These are phyloP conservation scores for Suillus sp. DNA, from an alignment of 768 basidiomycete genomes.

Conservation along the genomic window DNA sequence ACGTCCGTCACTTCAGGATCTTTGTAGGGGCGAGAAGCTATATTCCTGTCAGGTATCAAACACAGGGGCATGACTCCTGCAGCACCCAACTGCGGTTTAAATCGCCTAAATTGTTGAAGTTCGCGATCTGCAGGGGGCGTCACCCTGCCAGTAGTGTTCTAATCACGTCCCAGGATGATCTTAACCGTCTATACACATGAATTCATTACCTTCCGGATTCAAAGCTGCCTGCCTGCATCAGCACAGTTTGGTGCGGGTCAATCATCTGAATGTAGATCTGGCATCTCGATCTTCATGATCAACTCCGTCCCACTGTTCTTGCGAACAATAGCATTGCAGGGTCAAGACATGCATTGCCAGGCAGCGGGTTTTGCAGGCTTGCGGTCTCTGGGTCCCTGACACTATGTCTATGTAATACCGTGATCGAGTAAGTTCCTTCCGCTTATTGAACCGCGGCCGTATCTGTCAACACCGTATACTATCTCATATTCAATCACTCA, in stretches of 20 bases:
- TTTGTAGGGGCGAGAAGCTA: not conserved
- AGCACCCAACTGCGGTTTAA: not conserved
- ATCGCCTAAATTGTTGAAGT: not conserved
- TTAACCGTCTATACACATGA: not conserved
- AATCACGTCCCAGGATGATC: constrained; percentile 29
- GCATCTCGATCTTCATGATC: constrained; percentile 33
- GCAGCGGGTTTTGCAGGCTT: constrained; percentile 27
- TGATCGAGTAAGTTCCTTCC: not conserved
- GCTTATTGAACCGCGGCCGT: not conserved
- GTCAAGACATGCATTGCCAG: constrained; percentile 32
- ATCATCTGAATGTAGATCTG: constrained; percentile 30
- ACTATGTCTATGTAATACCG: not conserved
- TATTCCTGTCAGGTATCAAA: not conserved
- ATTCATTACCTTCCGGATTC: constrained; percentile 23
- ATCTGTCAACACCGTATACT: not conserved
- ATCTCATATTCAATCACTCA: not conserved
- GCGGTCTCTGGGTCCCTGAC: constrained; percentile 27
- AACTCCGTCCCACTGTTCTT: constrained; percentile 27
- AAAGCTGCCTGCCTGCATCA: constrained; percentile 35
- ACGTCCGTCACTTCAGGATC: not conserved
- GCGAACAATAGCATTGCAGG: constrained; percentile 32
- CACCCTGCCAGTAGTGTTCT: constrained; percentile 23
- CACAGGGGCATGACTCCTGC: not conserved
- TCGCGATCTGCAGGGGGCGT: not conserved
- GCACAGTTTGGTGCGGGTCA: constrained; percentile 32